These are phyloP conservation scores for Mitragyna speciosa DNA, from an alignment of 257 asterid genomes.

Conservation along the genomic window DNA sequence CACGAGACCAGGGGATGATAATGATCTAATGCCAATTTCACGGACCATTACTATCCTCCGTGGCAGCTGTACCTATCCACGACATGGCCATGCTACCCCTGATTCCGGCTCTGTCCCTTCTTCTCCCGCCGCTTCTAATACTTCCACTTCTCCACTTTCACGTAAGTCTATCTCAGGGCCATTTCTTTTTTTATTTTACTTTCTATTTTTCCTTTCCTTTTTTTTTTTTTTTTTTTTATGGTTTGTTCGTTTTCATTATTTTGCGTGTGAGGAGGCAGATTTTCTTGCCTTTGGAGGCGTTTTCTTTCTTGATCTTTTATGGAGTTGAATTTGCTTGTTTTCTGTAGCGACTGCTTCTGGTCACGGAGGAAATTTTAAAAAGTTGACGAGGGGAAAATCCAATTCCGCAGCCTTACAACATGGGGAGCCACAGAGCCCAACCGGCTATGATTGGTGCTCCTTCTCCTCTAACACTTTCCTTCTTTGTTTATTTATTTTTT, in stretches of 20 bases:
- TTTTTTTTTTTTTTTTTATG: not conserved
- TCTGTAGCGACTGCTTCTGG: slow-evolving; percentile 50
- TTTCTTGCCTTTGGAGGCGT: not conserved
- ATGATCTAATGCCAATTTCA: slow-evolving; percentile 37
- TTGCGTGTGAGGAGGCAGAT: not conserved
- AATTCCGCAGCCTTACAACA: slow-evolving; percentile 20
- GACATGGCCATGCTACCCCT: slow-evolving; percentile 27
- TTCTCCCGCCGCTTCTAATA: slow-evolving; percentile 52
- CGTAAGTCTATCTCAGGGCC: slow-evolving; percentile 34
- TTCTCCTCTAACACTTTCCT: not conserved
- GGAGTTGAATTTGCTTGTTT: slow-evolving; percentile 5
- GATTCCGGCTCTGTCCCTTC: slow-evolving; percentile 53
- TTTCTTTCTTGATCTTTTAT: not conserved
- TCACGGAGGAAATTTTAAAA: slow-evolving; percentile 60
- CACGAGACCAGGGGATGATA: not conserved
- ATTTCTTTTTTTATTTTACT: not conserved
- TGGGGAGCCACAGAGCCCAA: slow-evolving; percentile 41
- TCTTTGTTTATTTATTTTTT: no score
- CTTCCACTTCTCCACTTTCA: slow-evolving; percentile 61
- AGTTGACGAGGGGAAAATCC: slow-evolving; percentile 49
- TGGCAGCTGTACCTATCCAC: slow-evolving; percentile 21
- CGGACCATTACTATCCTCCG: slow-evolving; percentile 63
- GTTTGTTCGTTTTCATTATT: not conserved
- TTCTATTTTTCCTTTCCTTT: no score
- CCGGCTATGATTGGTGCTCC: slow-evolving; percentile 60